phyloP scores from a whole-genome alignment of 108 stramenopile genomes.

The Cyclotella baltica region DNA sequence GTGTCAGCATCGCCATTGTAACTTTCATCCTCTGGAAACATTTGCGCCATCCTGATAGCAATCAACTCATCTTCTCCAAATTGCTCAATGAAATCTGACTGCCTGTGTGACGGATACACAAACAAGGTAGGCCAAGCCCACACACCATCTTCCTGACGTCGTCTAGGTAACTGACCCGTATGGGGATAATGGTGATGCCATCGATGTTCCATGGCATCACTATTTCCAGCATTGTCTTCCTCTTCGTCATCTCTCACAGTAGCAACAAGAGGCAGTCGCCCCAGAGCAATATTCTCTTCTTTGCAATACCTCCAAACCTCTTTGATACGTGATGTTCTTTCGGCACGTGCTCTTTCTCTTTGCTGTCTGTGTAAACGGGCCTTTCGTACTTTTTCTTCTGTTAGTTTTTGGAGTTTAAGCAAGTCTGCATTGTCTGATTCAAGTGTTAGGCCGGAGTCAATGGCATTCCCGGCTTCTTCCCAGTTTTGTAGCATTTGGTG shows the following conservation, averaged over 20 bases:
- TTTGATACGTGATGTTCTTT: conserved; percentile 81
- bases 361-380: conserved; percentile 79
- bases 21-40: conserved; percentile 86
- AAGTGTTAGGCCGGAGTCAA: conserved; percentile 75
- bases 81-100: conserved; percentile 86
- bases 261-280: conserved; percentile 79
- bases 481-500: conserved; percentile 80
- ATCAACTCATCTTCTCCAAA: conserved; percentile 84
- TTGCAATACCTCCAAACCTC: conserved; percentile 88
- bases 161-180: conserved; percentile 72
- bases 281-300: conserved; percentile 69
- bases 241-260: conserved; percentile 82
- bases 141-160: conserved; percentile 27
- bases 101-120: conserved; percentile 85
- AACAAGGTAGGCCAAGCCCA: conserved; percentile 90
- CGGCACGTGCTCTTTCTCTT: conserved; percentile 78
- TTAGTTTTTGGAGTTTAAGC: conserved; percentile 65
- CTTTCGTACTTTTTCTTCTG: conserved; percentile 64
- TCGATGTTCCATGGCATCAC: conserved; percentile 59
- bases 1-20: conserved; percentile 65
- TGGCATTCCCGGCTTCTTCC: conserved; percentile 87
- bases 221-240: conserved; percentile 62
- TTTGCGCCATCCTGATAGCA: conserved; percentile 85
- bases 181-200: conserved; percentile 92
- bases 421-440: conserved; percentile 77